Evolutionary conservation across 106 monocot genomes (phyloP).

Genomic region (Dioscorea dumetorum): DNA sequence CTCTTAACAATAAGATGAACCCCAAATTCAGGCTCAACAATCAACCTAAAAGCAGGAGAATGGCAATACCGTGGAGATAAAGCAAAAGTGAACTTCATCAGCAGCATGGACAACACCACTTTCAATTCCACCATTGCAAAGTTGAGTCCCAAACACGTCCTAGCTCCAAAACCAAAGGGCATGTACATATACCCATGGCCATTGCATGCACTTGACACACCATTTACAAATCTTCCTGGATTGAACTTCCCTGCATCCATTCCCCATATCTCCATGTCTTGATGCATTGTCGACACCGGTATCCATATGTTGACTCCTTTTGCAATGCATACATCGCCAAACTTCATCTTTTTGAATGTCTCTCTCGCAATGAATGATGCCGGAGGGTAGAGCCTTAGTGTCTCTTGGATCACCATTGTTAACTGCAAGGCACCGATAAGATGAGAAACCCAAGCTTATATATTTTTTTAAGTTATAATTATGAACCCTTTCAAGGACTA

Average conservation of each 20-base stretch:
- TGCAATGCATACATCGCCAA: constrained; percentile 26
- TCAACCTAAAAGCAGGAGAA: constrained; percentile 44
- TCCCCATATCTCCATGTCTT: constrained; percentile 53
- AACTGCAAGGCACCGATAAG: neutral
- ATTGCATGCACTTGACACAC: constrained; percentile 48
- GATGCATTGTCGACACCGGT: constrained; percentile 39
- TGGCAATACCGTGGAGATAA: constrained; percentile 45
- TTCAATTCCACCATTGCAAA: constrained; percentile 69
- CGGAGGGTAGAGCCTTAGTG: constrained; percentile 34
- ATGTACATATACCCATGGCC: constrained; percentile 36
- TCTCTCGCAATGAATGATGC: constrained; percentile 20
- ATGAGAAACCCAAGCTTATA: neutral
- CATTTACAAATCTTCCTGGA: constrained; percentile 45
- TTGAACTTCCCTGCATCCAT: constrained; percentile 53
- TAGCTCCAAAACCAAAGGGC: constrained; percentile 55
- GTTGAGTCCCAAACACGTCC: constrained; percentile 61
- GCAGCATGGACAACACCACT: constrained; percentile 48
- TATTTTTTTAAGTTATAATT: neutral
- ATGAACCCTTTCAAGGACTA: neutral
- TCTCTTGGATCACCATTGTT: constrained; percentile 62
- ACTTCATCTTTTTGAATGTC: constrained; percentile 28
- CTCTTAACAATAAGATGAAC: constrained; percentile 39
- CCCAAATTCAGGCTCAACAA: constrained; percentile 55
- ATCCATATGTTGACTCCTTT: constrained; percentile 41
- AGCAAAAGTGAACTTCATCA: constrained; percentile 45